Conservation (phyloP, 2,329 filamentous ascomycete species). For the Xylaria sp. region DNA sequence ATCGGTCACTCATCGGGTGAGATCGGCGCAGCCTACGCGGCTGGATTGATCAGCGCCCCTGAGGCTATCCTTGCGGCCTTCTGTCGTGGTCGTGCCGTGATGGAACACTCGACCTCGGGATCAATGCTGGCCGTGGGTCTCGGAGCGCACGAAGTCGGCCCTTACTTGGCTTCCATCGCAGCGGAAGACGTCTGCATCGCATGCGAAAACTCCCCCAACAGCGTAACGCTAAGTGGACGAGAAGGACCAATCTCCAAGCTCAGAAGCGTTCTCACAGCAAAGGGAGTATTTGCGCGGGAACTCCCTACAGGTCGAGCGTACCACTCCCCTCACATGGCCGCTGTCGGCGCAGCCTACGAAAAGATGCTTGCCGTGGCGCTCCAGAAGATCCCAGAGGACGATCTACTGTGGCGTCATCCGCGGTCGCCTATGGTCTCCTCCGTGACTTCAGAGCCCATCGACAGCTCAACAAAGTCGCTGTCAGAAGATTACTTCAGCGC, state of each 20-base stretch:
- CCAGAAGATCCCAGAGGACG: conserved; percentile 13
- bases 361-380: conserved; percentile 9
- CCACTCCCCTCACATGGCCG: conserved; percentile 37
- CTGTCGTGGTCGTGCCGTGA: conserved; percentile 23
- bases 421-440: conserved; percentile 23
- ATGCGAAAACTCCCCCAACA: conserved; percentile 33
- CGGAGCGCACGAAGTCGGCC: conserved; percentile 21
- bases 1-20: conserved; percentile 38
- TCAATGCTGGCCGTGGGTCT: conserved; percentile 34
- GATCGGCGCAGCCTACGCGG: conserved; percentile 41
- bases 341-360: conserved; percentile 35
- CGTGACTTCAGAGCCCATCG: conserved; percentile 20
- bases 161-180: conserved; percentile 13
- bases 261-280: conserved; percentile 36
- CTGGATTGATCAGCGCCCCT: conserved; percentile 24
- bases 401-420: conserved; percentile 15
- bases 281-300: conserved; percentile 44
- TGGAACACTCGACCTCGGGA: conserved; percentile 14
- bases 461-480: conserved; percentile 4
- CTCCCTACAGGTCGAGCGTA: conserved; percentile 39
- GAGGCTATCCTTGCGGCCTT: conserved; percentile 28
- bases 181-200: conserved; percentile 33
- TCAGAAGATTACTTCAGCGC: conserved; percentile 24
- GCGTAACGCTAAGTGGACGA: conserved; percentile 45
- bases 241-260: conserved; percentile 39